phyloP scores from a whole-genome alignment of 345 rosid species.

The Euphorbia lathyris region DNA sequence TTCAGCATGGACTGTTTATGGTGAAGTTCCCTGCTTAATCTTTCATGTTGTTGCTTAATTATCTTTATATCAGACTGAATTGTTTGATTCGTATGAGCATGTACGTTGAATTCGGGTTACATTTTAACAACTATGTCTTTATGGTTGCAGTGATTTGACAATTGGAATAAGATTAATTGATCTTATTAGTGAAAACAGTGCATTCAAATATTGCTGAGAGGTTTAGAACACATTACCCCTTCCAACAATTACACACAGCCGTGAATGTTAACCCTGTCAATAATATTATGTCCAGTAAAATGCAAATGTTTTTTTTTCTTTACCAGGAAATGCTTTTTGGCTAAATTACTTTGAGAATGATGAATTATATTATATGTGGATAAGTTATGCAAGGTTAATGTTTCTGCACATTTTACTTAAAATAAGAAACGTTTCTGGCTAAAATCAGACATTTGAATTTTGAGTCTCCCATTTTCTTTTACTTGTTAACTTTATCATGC shows the following conservation, averaged over 20 bases:
- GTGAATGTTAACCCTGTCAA: background rate
- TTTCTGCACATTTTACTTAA: too few relatives aligned
- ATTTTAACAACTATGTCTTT: background rate
- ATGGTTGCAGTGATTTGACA: background rate
- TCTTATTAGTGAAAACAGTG: background rate
- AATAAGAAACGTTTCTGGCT: too few relatives aligned
- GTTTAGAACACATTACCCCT: too few relatives aligned
- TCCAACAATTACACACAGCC: too few relatives aligned
- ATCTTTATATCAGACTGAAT: background rate
- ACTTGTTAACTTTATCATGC: background rate
- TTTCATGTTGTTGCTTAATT: too few relatives aligned
- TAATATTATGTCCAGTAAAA: background rate
- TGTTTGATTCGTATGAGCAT: too few relatives aligned
- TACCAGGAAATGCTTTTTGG: too few relatives aligned
- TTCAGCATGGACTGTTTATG: conserved; percentile 92
- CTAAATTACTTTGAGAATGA: too few relatives aligned
- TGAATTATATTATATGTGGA: background rate
- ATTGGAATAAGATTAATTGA: background rate
- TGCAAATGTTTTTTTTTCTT: too few relatives aligned
- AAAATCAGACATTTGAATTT: too few relatives aligned
- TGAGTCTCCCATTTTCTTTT: background rate
- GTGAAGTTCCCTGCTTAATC: conserved; percentile 28
- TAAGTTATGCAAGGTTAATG: background rate
- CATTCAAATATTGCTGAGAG: background rate
- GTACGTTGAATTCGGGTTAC: background rate